Evolutionary conservation across 805 yeast genomes (phyloP).

Genomic region (Scheffersomyces spartinae): DNA sequence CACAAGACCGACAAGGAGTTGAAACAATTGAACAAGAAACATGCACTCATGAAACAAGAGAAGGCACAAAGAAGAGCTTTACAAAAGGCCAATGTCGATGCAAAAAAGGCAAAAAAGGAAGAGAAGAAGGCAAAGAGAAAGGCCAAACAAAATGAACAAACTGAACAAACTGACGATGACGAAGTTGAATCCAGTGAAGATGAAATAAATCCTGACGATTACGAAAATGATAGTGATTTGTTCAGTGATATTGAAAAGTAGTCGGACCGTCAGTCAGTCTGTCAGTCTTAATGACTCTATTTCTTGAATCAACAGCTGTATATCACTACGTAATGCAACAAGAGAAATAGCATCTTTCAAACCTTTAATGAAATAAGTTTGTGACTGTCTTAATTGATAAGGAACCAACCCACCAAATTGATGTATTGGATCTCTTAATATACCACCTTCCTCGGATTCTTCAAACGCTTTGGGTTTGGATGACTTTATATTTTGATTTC

Average conservation of each 20-base stretch:
- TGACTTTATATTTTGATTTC: neutral
- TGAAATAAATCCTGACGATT: constrained; percentile 31
- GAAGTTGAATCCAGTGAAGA: constrained; percentile 7
- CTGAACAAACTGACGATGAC: neutral
- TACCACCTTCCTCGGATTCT: neutral
- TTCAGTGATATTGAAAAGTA: constrained; percentile 22
- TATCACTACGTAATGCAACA: neutral
- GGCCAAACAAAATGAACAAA: constrained; percentile 30
- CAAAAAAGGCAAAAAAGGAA: constrained; percentile 61
- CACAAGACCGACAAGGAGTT: constrained; percentile 53
- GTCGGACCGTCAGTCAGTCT: too few relatives aligned
- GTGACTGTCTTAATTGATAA: constrained; percentile 15
- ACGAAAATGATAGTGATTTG: constrained; percentile 40
- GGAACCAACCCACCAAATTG: constrained; percentile 26
- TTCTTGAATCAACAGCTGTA: neutral
- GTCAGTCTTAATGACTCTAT: too few relatives aligned
- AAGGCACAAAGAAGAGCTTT: constrained; percentile 63
- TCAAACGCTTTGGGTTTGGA: neutral
- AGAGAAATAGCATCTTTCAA: constrained; percentile 3
- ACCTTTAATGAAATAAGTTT: constrained; percentile 11
- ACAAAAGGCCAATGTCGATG: constrained; percentile 69
- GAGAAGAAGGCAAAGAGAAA: constrained; percentile 61
- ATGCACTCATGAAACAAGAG: constrained; percentile 46
- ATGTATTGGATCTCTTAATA: constrained; percentile 9
- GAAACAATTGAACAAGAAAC: constrained; percentile 51